Percentiles rank a stretch among this genome's conserved stretches.
Evolutionary conservation across 2,329 filamentous ascomycete species (phyloP).

Genomic region (Emmonsiellopsis sp.): DNA sequence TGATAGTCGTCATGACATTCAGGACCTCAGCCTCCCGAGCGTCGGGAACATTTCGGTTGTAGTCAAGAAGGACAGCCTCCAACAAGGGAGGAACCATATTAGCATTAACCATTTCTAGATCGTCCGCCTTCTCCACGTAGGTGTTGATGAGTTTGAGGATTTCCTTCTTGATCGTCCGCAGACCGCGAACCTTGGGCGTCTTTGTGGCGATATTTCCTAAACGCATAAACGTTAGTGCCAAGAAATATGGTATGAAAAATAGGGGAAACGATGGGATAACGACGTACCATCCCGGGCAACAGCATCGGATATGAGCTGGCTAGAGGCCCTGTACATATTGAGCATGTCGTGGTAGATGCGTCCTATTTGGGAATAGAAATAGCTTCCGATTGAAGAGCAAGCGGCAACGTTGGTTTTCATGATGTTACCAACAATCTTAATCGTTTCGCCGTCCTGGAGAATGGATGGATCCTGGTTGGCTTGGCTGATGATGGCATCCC

Average conservation of each 20-base stretch:
- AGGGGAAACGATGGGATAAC: not conserved
- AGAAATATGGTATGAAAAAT: not conserved
- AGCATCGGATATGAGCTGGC: constrained; percentile 86
- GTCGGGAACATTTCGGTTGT: constrained; percentile 92
- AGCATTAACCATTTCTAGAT: constrained; percentile 81
- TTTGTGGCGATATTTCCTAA: constrained; percentile 85
- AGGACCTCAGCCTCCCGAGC: constrained; percentile 93
- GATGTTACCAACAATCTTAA: constrained; percentile 98
- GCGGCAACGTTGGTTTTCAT: constrained; percentile 99
- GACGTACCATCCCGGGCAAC: constrained; percentile 68
- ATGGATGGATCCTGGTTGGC: constrained; percentile 78
- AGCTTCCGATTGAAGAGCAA: constrained; percentile 88
- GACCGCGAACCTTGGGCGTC: constrained; percentile 89
- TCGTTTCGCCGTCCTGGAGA: constrained; percentile 84
- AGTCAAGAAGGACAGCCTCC: constrained; percentile 88
- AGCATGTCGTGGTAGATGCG: constrained; percentile 98
- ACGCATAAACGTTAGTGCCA: not conserved
- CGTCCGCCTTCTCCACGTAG: constrained; percentile 96
- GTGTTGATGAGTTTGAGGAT: constrained; percentile 97
- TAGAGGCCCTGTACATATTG: constrained; percentile 98
- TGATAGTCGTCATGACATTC: constrained; percentile 95
- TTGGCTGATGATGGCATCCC: constrained; percentile 87
- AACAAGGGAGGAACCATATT: constrained; percentile 94
- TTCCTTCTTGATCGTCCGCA: constrained; percentile 98
- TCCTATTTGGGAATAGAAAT: constrained; percentile 97